A percentile compares a stretch with the other conserved stretches of the same genome.
Conservation (phyloP, 1,284 basidiomycete species). For the Ganoderma lingzhi region DNA sequence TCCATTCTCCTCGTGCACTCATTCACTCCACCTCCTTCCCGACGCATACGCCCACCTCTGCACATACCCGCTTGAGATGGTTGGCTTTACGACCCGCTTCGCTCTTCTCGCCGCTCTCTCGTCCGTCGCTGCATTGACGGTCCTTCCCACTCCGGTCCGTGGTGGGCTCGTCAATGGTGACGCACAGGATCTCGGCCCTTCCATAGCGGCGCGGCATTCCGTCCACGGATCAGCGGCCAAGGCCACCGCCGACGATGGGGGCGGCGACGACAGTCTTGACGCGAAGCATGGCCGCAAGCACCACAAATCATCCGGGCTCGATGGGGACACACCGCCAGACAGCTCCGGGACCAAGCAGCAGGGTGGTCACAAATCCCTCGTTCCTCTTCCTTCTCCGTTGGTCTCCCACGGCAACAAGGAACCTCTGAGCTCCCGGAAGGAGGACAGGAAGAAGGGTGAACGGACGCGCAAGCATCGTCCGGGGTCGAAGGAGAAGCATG, state of each 20-base stretch:
- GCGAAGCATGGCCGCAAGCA: neutral
- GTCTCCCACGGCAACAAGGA: conserved; percentile 29
- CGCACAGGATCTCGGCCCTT: conserved; percentile 12
- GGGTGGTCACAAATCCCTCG: conserved; percentile 27
- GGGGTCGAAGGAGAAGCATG: conserved; percentile 16
- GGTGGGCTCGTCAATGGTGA: conserved; percentile 48
- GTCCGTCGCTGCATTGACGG: conserved; percentile 49
- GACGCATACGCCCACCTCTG: conserved; percentile 13
- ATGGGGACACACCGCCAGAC: neutral
- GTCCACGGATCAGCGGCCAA: conserved; percentile 5
- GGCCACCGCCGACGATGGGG: neutral
- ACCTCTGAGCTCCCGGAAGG: conserved; percentile 9
- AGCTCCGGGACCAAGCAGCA: conserved; percentile 9
- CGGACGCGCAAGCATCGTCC: neutral
- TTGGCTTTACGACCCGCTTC: conserved; percentile 54
- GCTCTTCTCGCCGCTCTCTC: conserved; percentile 53
- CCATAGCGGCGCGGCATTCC: conserved; percentile 28
- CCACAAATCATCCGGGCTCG: conserved; percentile 1
- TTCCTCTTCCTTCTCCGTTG: conserved; percentile 35
- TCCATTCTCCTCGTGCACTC: conserved; percentile 22
- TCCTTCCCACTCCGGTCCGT: conserved; percentile 42
- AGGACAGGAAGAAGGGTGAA: neutral
- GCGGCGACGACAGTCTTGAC: neutral
- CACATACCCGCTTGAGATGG: conserved; percentile 46
- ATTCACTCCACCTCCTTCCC: conserved; percentile 19